These are phyloP conservation scores for Ascochyta lentis DNA, from an alignment of 2,329 filamentous ascomycete genomes.

Conservation along the genomic window DNA sequence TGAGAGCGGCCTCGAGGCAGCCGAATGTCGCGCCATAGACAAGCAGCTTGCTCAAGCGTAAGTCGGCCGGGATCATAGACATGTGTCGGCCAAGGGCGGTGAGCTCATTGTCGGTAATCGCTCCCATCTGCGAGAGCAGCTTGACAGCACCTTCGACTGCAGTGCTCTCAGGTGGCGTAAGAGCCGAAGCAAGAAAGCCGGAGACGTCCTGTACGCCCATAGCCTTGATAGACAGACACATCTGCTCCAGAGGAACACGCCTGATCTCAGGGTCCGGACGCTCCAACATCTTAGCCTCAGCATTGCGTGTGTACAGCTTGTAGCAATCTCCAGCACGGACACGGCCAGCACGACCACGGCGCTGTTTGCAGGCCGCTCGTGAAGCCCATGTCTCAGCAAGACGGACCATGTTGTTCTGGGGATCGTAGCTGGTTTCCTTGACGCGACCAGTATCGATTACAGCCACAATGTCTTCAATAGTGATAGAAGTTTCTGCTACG, in stretches of 20 bases:
- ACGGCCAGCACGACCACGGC: constrained; percentile 89
- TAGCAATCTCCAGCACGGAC: constrained; percentile 92
- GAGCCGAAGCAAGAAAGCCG: constrained; percentile 80
- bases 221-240: constrained; percentile 91
- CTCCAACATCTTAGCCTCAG: constrained; percentile 84
- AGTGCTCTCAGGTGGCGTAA: constrained; percentile 84
- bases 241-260: constrained; percentile 89
- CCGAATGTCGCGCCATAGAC: constrained; percentile 94
- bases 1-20: constrained; percentile 86
- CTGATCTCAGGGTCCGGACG: constrained; percentile 93
- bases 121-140: constrained; percentile 83
- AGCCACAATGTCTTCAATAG: constrained; percentile 94
- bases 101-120: constrained; percentile 82
- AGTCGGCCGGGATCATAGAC: constrained; percentile 92
- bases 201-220: constrained; percentile 89
- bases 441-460: constrained; percentile 96
- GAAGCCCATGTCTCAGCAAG: constrained; percentile 96
- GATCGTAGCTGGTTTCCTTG: constrained; percentile 95
- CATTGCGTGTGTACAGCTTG: constrained; percentile 88
- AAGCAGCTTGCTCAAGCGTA: constrained; percentile 92
- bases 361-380: constrained; percentile 89
- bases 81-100: constrained; percentile 92
- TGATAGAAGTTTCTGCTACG: constrained; percentile 97
- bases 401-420: constrained; percentile 90
- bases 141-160: constrained; percentile 86